Evolutionary conservation across 768 basidiomycete species (phyloP).

Genomic region (Termitomyces sp.): DNA sequence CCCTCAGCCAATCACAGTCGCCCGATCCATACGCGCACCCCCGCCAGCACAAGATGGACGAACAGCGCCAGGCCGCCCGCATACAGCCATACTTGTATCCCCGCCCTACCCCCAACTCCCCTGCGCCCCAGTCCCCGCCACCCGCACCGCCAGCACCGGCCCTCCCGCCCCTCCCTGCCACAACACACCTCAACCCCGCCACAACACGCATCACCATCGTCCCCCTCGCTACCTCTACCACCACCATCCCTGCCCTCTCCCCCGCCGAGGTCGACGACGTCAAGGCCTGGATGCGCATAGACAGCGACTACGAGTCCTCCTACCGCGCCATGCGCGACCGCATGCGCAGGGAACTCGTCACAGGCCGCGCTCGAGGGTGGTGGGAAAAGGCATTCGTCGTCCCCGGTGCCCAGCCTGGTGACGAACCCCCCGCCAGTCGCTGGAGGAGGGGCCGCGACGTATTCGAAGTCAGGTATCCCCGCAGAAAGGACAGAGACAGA

Average conservation of each 20-base stretch:
- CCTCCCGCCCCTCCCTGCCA: constrained; percentile 32
- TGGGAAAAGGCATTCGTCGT: constrained; percentile 44
- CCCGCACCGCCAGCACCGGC: neutral
- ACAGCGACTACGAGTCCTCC: constrained; percentile 5
- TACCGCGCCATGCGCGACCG: constrained; percentile 32
- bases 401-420: neutral
- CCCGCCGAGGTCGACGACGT: constrained; percentile 47
- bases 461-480: constrained; percentile 37
- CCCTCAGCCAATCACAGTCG: neutral
- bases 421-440: neutral
- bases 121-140: neutral
- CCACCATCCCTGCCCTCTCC: constrained; percentile 48
- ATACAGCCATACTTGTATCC: constrained; percentile 31
- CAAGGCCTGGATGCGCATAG: constrained; percentile 53
- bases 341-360: constrained; percentile 33
- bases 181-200: constrained; percentile 44
- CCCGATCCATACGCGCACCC: too few relatives aligned
- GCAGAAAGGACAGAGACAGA: constrained; percentile 19
- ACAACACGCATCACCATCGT: constrained; percentile 60
- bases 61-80: neutral
- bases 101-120: neutral
- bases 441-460: constrained; percentile 19
- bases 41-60: neutral
- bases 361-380: constrained; percentile 50
- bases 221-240: constrained; percentile 49